Percentiles rank a stretch among this genome's conserved stretches.
Conservation (phyloP, 306 rosid species). For the Oxytropis ochrocephala region DNA sequence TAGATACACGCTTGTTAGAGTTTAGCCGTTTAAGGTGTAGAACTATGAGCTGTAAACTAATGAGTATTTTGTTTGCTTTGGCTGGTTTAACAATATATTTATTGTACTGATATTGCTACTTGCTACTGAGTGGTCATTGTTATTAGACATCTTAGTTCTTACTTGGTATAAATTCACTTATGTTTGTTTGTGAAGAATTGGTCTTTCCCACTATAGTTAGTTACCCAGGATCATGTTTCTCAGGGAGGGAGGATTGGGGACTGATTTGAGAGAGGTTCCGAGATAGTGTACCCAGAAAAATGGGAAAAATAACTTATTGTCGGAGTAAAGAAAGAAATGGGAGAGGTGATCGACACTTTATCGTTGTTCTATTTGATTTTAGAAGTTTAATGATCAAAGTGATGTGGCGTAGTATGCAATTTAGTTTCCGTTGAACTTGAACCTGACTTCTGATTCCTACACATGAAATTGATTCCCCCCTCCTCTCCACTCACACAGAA, state of each 20-base stretch:
- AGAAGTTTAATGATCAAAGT: background rate
- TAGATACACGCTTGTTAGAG: no score
- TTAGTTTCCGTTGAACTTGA: background rate
- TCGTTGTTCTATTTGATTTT: background rate
- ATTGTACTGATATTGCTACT: no score
- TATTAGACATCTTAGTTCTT: background rate
- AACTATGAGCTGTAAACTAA: no score
- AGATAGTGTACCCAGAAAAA: background rate
- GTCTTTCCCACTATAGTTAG: background rate
- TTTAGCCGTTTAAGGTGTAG: no score
- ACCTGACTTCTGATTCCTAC: background rate
- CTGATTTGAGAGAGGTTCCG: background rate
- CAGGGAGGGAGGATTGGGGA: background rate
- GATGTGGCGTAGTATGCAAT: background rate
- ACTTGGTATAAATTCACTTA: background rate
- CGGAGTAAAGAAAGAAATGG: background rate
- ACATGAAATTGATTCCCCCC: background rate
- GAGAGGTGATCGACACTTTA: background rate
- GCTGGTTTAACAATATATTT: no score
- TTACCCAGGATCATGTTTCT: background rate
- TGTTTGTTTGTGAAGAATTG: background rate
- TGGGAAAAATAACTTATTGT: conserved; percentile 4
- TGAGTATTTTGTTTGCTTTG: no score
- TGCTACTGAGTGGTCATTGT: no score
- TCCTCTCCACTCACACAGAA: background rate